phyloP scores from a whole-genome alignment of 495 filamentous ascomycete genomes.

The Talaromyces stipitatus region DNA sequence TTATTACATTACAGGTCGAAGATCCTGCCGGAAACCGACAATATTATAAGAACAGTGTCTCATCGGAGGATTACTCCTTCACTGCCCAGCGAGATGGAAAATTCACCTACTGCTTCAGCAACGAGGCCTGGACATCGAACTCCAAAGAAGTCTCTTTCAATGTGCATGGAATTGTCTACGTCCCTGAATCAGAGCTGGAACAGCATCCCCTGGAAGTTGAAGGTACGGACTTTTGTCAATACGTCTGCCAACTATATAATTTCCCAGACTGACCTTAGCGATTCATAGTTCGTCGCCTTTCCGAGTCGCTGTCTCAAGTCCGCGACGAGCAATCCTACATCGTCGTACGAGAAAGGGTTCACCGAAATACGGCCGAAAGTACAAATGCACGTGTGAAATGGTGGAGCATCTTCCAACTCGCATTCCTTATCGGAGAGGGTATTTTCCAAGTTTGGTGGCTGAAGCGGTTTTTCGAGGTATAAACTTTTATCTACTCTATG shows the following conservation, averaged over 20 bases:
- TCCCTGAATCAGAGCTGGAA: slow-evolving; percentile 75
- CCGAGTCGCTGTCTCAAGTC: slow-evolving; percentile 80
- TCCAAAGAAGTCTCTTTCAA: slow-evolving; percentile 98
- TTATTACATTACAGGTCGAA: slow-evolving; percentile 52
- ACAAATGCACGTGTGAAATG: slow-evolving; percentile 96
- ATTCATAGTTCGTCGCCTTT: slow-evolving; percentile 66
- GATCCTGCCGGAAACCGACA: slow-evolving; percentile 68
- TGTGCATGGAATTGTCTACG: slow-evolving; percentile 97
- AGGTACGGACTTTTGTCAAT: slow-evolving; percentile 41
- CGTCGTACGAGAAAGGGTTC: slow-evolving; percentile 85
- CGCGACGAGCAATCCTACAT: slow-evolving; percentile 98
- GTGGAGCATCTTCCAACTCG: slow-evolving; percentile 97
- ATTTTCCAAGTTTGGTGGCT: slow-evolving; percentile 99
- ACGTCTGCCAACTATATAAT: neutral
- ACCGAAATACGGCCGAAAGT: slow-evolving; percentile 97
- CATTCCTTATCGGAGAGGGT: slow-evolving; percentile 82
- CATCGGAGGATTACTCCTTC: slow-evolving; percentile 91
- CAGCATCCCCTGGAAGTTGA: slow-evolving; percentile 88
- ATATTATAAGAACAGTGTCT: slow-evolving; percentile 67
- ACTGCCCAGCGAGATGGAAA: slow-evolving; percentile 77
- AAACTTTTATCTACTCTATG: slow-evolving; percentile 17
- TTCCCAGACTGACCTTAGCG: neutral
- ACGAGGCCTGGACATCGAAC: slow-evolving; percentile 86
- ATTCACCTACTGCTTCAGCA: slow-evolving; percentile 97
- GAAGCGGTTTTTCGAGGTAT: slow-evolving; percentile 96